These are phyloP conservation scores for Fusarium anguioides DNA, from an alignment of 2,329 filamentous ascomycete species.

Conservation along the genomic window DNA sequence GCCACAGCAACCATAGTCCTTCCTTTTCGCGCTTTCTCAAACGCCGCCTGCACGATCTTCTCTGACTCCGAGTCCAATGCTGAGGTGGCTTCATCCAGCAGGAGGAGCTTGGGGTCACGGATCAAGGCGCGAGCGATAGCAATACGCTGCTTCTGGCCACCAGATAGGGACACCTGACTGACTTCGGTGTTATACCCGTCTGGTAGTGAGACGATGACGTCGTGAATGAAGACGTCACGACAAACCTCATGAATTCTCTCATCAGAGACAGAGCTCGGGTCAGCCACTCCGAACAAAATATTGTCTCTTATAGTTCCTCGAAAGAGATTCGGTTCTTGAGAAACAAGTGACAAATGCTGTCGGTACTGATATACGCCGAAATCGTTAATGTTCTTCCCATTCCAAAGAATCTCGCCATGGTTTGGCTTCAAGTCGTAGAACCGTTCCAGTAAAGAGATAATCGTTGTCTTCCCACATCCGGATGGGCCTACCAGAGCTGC, in stretches of 20 bases:
- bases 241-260: conserved; percentile 65
- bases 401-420: conserved; percentile 71
- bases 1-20: conserved; percentile 80
- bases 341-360: conserved; percentile 73
- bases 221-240: conserved; percentile 73
- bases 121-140: conserved; percentile 76
- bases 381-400: conserved; percentile 67
- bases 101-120: conserved; percentile 69
- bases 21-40: conserved; percentile 70
- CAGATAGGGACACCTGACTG: conserved; percentile 73
- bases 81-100: conserved; percentile 78
- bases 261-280: conserved; percentile 62
- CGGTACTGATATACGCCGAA: conserved; percentile 73
- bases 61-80: conserved; percentile 71
- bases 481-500: conserved; percentile 76
- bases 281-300: conserved; percentile 70
- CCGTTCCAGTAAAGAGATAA: conserved; percentile 71
- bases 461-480: conserved; percentile 78
- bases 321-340: conserved; percentile 79
- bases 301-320: conserved; percentile 78
- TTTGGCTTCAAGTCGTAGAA: conserved; percentile 73
- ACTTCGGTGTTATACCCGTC: conserved; percentile 75
- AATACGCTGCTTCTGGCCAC: conserved; percentile 77
- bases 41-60: conserved; percentile 71
- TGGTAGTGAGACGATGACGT: conserved; percentile 75